Evolutionary conservation across 1,139 yeast species (phyloP), one percentile per base, ranked within the genome.

Genomic region (Protomyces pachydermus): DNA sequence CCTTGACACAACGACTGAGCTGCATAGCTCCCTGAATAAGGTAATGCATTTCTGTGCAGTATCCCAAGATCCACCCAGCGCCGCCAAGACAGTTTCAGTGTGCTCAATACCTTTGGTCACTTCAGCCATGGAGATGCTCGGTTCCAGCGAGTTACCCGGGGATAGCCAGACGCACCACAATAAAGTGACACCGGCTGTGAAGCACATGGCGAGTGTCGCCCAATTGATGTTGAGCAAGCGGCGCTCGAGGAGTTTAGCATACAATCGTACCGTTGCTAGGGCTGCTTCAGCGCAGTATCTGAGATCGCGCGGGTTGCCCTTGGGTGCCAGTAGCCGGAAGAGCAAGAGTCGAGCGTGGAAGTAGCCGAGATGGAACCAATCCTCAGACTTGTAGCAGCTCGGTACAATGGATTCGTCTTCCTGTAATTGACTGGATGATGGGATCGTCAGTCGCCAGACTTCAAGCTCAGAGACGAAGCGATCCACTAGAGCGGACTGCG

Each of bases 41-140:
- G 53, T 55, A 10, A 48, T 50, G 16, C 68, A 66, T 14, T 66
- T 54, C n/a, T 60, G 64, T 6, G 66, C 68, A 34, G 65, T 65
- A 9, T 67, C 66, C 68, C 68, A 67, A 54, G 64, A 56, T 25
- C 62, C 67, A 9, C 65, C 60, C 60, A 66, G 66, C 14, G 66
- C 68, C 2, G 60, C 60, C 42, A 67, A 63, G 16, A 65, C 50
- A 12, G 63, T 39, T 20, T 62, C 64, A 8, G 65, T 56, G 18
- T 65, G 53, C 35, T 54, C 42, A 37, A 67, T 64, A n/a, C 39
- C 62, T 3, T 56, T 60, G 28, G 48, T 57, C 9, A 66, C 67
- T 23, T 32, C 63, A 5, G 54, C 56, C 42, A 50, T 54, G 32
- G 62, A 52, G 6, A 58, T 58, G 18, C 46, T 42, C 32, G 53